These are phyloP conservation scores for Musa acuminata DNA, from an alignment of 176 grass and related monocot genomes.

Conservation along the genomic window DNA sequence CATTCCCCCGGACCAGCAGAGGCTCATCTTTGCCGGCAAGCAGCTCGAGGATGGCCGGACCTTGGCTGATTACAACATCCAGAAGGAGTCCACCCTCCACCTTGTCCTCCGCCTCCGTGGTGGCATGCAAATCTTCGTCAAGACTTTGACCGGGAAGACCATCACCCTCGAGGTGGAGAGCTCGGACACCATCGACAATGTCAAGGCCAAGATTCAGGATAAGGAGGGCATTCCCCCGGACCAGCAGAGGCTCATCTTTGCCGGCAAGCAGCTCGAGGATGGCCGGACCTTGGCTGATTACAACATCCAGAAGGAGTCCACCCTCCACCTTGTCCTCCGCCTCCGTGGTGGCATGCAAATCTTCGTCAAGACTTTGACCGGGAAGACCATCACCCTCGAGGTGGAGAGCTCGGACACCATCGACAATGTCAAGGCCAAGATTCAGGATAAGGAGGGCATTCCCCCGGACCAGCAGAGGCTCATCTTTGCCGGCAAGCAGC, in stretches of 20 bases:
- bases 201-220: not conserved
- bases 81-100: not conserved
- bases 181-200: not conserved
- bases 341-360: not conserved
- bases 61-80: not conserved
- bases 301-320: not conserved
- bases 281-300: not conserved
- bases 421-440: not conserved
- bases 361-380: not conserved
- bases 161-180: not conserved
- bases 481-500: not conserved
- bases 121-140: not conserved
- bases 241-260: not conserved
- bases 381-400: not conserved
- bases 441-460: not conserved
- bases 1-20: not conserved
- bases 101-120: too few relatives aligned
- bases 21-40: not conserved
- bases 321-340: too few relatives aligned
- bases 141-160: not conserved
- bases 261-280: not conserved
- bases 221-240: not conserved
- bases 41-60: not conserved
- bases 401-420: not conserved
- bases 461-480: not conserved